phyloP scores from a whole-genome alignment of 768 basidiomycete species.

The Lepiota venenata region DNA sequence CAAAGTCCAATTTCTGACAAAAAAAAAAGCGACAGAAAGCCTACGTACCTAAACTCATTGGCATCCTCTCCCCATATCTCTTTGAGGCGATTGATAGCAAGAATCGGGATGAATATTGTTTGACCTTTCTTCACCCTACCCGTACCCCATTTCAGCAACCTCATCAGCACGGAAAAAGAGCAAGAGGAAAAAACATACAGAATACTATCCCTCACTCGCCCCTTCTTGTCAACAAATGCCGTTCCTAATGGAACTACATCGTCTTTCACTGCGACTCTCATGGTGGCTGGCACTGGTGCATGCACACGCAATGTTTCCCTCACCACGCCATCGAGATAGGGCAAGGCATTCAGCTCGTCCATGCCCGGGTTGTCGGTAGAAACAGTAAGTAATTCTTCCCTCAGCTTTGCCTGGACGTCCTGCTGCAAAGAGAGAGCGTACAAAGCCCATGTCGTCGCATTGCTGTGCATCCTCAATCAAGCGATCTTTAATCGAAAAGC shows the following conservation, averaged over 20 bases:
- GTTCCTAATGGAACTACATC: conserved; percentile 47
- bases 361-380: conserved; percentile 58
- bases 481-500: neutral
- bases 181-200: conserved; percentile 20
- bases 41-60: conserved; percentile 49
- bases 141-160: neutral
- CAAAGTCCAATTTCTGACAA: neutral
- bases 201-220: conserved; percentile 36
- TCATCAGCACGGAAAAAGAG: neutral
- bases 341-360: conserved; percentile 63
- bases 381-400: conserved; percentile 51
- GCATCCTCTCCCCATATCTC: conserved; percentile 65
- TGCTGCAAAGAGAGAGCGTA: conserved; percentile 48
- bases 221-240: conserved; percentile 42
- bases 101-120: conserved; percentile 45
- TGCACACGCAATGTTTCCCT: conserved; percentile 59
- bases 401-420: conserved; percentile 49
- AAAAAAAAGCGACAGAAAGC: neutral
- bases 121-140: conserved; percentile 43
- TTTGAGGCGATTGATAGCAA: conserved; percentile 47
- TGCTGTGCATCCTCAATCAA: conserved; percentile 20
- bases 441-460: conserved; percentile 55
- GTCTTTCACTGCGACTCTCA: conserved; percentile 45
- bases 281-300: conserved; percentile 42
- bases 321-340: conserved; percentile 67